A percentile compares a stretch with the other conserved stretches of the same genome.
phyloP scores from a whole-genome alignment of 148 eudicot species.

The Mesembryanthemum crystallinum region DNA sequence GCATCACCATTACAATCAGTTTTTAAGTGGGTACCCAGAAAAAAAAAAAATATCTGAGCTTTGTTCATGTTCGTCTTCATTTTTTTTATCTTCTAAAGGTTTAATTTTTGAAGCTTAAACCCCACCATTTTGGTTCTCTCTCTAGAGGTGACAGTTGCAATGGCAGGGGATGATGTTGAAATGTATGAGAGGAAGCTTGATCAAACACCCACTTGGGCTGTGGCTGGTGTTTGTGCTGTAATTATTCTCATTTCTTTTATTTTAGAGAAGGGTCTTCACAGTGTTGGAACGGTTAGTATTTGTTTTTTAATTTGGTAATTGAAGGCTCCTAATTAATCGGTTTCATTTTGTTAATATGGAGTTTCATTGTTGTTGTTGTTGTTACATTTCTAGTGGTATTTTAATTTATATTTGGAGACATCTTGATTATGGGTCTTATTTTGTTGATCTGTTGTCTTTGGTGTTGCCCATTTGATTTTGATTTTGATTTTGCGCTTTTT shows the following conservation, averaged over 20 bases:
- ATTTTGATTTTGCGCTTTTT: not conserved
- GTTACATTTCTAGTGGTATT: not conserved
- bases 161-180: not conserved
- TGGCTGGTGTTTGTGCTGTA: slow-evolving; percentile 67
- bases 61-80: too few relatives aligned
- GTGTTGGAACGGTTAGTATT: slow-evolving; percentile 48
- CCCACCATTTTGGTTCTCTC: not conserved
- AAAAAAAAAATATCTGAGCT: too few relatives aligned
- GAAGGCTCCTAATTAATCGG: not conserved
- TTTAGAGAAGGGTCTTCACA: slow-evolving; percentile 59
- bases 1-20: too few relatives aligned
- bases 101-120: too few relatives aligned
- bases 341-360: not conserved
- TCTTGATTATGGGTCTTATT: not conserved
- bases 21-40: too few relatives aligned
- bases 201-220: slow-evolving; percentile 90
- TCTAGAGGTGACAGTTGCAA: slow-evolving; percentile 6
- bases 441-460: not conserved
- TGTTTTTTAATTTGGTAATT: not conserved
- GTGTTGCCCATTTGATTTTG: slow-evolving; percentile 10
- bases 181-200: slow-evolving; percentile 43
- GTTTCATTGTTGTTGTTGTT: not conserved
- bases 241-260: slow-evolving; percentile 64
- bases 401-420: not conserved
- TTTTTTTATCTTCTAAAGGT: too few relatives aligned